Conservation (phyloP, 371 early-diverging fungal genomes). For the Mortierella sp. region DNA sequence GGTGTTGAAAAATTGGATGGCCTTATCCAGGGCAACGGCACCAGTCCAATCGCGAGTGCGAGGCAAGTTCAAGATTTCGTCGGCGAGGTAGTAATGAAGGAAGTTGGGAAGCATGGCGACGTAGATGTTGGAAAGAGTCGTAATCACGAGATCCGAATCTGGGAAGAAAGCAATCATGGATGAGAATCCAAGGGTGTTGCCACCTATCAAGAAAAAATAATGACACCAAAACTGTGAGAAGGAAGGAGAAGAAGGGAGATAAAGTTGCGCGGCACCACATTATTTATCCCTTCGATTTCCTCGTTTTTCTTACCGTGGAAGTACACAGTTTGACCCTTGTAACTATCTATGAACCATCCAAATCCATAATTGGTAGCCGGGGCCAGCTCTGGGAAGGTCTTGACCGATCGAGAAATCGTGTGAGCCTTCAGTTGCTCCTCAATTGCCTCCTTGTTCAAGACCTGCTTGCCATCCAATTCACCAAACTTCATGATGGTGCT, state of each 20-base stretch:
- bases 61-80: slow-evolving; percentile 16
- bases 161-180: slow-evolving; percentile 22
- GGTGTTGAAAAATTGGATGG: neutral
- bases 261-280: too few relatives aligned
- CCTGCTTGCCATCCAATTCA: slow-evolving; percentile 20
- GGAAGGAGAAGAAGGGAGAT: too few relatives aligned
- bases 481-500: slow-evolving; percentile 3
- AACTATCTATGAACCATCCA: slow-evolving; percentile 28
- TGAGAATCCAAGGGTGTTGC: slow-evolving; percentile 8
- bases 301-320: slow-evolving; percentile 22
- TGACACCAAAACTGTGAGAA: too few relatives aligned
- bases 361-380: slow-evolving; percentile 12
- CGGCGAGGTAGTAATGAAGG: slow-evolving; percentile 20
- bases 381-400: slow-evolving; percentile 7
- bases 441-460: slow-evolving; percentile 25
- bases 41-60: slow-evolving; percentile 14
- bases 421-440: slow-evolving; percentile 8
- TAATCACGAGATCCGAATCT: slow-evolving; percentile 22
- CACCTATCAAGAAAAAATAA: slow-evolving; percentile 4
- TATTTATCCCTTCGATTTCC: too few relatives aligned
- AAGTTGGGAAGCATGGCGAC: slow-evolving; percentile 1
- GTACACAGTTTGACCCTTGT: slow-evolving; percentile 20
- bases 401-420: neutral
- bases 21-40: slow-evolving; percentile 1
- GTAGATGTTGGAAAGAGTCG: slow-evolving; percentile 13